Evolutionary conservation across 371 early-diverging fungal species (phyloP).

Genomic region (Rhizomucor pusillus): DNA sequence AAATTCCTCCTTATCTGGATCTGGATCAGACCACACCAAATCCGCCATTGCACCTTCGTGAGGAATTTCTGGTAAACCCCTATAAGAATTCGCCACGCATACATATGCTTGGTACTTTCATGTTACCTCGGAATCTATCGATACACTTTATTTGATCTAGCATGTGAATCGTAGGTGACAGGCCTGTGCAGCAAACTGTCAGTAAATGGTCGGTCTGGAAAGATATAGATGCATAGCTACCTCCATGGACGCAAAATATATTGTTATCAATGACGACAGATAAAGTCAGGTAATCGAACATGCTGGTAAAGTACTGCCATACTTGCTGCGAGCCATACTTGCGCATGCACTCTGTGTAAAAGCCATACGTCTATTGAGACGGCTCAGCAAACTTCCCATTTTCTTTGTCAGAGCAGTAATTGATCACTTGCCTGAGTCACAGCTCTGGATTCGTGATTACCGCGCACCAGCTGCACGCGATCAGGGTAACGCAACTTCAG

Average conservation of each 20-base stretch:
- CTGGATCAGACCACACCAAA: slow-evolving; percentile 98
- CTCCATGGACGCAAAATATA: slow-evolving; percentile 97
- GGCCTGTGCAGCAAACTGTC: slow-evolving; percentile 45
- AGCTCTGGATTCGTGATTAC: slow-evolving; percentile 97
- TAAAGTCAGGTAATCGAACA: slow-evolving; percentile 93
- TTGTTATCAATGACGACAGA: slow-evolving; percentile 89
- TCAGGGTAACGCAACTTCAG: slow-evolving; percentile 92
- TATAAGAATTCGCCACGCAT: too few species aligned
- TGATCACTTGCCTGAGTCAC: slow-evolving; percentile 73
- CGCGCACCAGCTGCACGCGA: slow-evolving; percentile 89
- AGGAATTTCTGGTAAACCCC: slow-evolving; percentile 75
- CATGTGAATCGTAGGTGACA: slow-evolving; percentile 89
- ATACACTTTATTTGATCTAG: slow-evolving; percentile 92
- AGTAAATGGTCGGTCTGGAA: neutral
- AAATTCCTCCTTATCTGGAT: slow-evolving; percentile 78
- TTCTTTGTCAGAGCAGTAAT: neutral
- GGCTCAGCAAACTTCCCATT: neutral
- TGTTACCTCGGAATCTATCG: slow-evolving; percentile 83
- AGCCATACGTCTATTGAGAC: slow-evolving; percentile 83
- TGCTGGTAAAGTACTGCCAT: slow-evolving; percentile 93
- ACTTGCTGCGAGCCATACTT: slow-evolving; percentile 87
- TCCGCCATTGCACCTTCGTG: slow-evolving; percentile 99
- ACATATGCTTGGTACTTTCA: neutral
- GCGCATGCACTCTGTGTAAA: slow-evolving; percentile 93
- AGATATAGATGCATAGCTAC: slow-evolving; percentile 34